Conservation (phyloP, 495 filamentous ascomycete species). For the Aspergillus avenaceus region DNA sequence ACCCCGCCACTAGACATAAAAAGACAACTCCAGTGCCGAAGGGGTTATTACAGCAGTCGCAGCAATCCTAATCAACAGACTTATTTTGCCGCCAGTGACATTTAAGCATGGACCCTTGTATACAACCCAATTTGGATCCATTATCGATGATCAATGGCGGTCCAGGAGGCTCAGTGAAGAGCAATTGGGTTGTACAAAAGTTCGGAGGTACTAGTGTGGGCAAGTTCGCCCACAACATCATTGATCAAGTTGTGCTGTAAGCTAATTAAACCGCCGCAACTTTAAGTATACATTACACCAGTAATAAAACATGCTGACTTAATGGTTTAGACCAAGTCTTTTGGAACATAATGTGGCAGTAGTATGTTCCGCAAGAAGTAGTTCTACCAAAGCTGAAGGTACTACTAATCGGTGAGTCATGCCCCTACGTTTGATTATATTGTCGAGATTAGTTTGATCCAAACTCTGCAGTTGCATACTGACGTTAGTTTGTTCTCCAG, state of each 20-base stretch:
- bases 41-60: background rate
- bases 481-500: slow-evolving; percentile 27
- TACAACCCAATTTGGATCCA: slow-evolving; percentile 10
- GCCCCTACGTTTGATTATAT: background rate
- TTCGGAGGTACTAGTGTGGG: slow-evolving; percentile 75
- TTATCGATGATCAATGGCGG: slow-evolving; percentile 11
- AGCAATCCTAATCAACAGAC: slow-evolving; percentile 5
- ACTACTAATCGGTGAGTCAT: slow-evolving; percentile 88
- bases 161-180: slow-evolving; percentile 9
- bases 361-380: slow-evolving; percentile 90
- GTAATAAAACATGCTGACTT: too few species aligned
- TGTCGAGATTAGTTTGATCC: background rate
- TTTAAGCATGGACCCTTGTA: slow-evolving; percentile 15
- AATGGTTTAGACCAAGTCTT: slow-evolving; percentile 55
- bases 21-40: too few species aligned
- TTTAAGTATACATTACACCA: too few species aligned
- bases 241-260: slow-evolving; percentile 70
- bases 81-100: slow-evolving; percentile 1
- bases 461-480: too few species aligned
- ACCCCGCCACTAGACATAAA: too few species aligned
- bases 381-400: slow-evolving; percentile 82
- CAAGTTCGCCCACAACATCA: slow-evolving; percentile 68
- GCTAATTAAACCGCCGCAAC: too few species aligned
- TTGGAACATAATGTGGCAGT: slow-evolving; percentile 69
- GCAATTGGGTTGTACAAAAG: slow-evolving; percentile 77